Base-by-base conservation (phyloP, 164 flowering plant species). In the Sextonia rubra region DNA sequence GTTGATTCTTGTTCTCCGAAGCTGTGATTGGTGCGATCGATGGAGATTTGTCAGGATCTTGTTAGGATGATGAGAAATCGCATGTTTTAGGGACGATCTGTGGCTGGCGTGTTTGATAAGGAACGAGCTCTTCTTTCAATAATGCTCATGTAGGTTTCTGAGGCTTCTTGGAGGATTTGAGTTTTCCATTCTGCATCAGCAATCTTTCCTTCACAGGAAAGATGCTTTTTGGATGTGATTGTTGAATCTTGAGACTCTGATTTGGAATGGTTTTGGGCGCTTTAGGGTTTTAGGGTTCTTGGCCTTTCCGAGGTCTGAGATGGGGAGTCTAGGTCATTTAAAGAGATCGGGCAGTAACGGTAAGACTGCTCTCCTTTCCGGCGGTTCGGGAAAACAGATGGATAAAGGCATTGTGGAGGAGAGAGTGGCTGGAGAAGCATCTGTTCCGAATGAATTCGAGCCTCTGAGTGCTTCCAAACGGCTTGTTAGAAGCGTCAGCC, bases 401-500 rank as follows among this genome's bases (percentile, higher is more conserved):
- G 75, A 71, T 22, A 66, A 22, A 60, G 79, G 70, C 18, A 84
- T 83, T 80, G 69, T 63, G 63, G 68, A 78, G 44, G 83, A 81
- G 70, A 69, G 78, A 44, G 76, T 68, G 48, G 48, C 65, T 0
- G 85, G 81, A 23, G 91, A 88, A 69, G 80, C 82, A 64, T 80
- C 85, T 47, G 79, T 85, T 69, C 24, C 32, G 18, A 83, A 75
- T 69, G 93, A 89, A 61, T 80, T 89, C 9, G 88, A 88, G 80
- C 81, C 84, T 27, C 73, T 89, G 82, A 81, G 85, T 70, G 86
- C 89, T 77, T 87, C 98, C 0, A 85, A 82, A 72, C 88, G 93
- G 65, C 86, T 92, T 0, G 86, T 82, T 29, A 88, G 89, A 76
- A 91, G 83, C 77, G 81, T 92, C 52, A 89, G 96, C 79, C 89